Evolutionary conservation across 257 asterid genomes (phyloP).

Genomic region (Datura wrightii): DNA sequence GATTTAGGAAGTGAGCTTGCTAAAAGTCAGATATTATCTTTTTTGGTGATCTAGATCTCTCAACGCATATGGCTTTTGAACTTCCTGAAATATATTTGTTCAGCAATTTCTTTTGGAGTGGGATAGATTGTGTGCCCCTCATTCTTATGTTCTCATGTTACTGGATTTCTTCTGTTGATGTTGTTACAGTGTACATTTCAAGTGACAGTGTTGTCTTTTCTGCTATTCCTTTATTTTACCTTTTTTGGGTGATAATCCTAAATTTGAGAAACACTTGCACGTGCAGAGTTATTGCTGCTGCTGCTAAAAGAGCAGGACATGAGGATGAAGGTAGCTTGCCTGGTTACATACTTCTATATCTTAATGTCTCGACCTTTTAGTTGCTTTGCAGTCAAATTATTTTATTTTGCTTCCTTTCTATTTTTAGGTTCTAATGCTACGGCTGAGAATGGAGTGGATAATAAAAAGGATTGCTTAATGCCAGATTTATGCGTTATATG

Average conservation of each 20-base stretch:
- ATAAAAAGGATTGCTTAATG: slow-evolving; percentile 57
- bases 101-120: neutral
- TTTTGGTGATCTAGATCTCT: slow-evolving; percentile 17
- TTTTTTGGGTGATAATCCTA: neutral
- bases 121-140: slow-evolving; percentile 1
- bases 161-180: neutral
- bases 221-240: slow-evolving; percentile 19
- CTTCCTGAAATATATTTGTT: slow-evolving; percentile 9
- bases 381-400: slow-evolving; percentile 24
- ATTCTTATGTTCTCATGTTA: neutral
- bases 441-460: slow-evolving; percentile 62
- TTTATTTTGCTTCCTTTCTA: slow-evolving; percentile 25
- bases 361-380: neutral
- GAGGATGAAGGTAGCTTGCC: slow-evolving; percentile 64
- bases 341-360: neutral
- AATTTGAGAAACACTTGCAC: slow-evolving; percentile 32
- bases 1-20: slow-evolving; percentile 14
- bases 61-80: neutral
- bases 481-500: slow-evolving; percentile 97
- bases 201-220: neutral
- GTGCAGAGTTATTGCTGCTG: slow-evolving; percentile 91
- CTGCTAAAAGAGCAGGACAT: slow-evolving; percentile 77
- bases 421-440: slow-evolving; percentile 57
- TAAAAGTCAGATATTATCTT: neutral
- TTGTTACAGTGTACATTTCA: neutral